These are phyloP conservation scores for Ustilago xerochloae DNA, from an alignment of 1,284 basidiomycete species.

Conservation along the genomic window DNA sequence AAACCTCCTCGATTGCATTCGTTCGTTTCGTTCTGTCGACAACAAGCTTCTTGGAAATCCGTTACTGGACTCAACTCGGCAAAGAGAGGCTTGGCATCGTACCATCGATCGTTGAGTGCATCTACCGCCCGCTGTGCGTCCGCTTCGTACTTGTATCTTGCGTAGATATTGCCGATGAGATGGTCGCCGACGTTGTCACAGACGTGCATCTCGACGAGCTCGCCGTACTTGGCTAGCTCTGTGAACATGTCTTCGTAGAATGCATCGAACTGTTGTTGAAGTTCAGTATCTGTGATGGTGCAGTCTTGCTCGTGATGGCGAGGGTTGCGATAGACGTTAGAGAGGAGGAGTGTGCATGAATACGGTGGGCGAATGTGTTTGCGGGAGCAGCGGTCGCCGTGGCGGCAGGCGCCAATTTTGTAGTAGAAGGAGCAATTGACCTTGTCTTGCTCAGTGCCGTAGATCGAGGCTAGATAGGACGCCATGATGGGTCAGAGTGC, in stretches of 20 bases:
- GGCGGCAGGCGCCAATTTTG: constrained; percentile 95
- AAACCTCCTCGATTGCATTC: constrained; percentile 76
- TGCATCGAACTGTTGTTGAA: constrained; percentile 94
- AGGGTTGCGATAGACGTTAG: constrained; percentile 99
- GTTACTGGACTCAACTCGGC: constrained; percentile 98
- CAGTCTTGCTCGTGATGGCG: constrained; percentile 84
- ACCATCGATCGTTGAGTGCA: constrained; percentile 95
- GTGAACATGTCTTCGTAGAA: constrained; percentile 85
- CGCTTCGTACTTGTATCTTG: constrained; percentile 96
- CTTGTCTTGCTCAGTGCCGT: constrained; percentile 80
- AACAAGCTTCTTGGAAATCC: constrained; percentile 98
- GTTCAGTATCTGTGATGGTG: constrained; percentile 79
- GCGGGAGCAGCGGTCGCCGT: constrained; percentile 94
- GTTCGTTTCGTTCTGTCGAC: constrained; percentile 80
- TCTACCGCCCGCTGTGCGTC: constrained; percentile 95
- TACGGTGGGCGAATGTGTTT: constrained; percentile 98
- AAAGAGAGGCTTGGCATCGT: constrained; percentile 94
- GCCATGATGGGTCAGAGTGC: constrained; percentile 24
- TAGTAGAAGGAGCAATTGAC: constrained; percentile 96
- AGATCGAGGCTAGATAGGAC: constrained; percentile 58
- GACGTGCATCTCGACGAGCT: constrained; percentile 91
- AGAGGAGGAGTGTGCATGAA: constrained; percentile 94
- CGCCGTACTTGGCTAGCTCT: constrained; percentile 92
- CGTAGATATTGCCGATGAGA: constrained; percentile 98
- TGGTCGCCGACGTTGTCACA: constrained; percentile 99